These are phyloP conservation scores for Rhizopus sp. DNA, from an alignment of 371 early-diverging fungal genomes.

Conservation along the genomic window DNA sequence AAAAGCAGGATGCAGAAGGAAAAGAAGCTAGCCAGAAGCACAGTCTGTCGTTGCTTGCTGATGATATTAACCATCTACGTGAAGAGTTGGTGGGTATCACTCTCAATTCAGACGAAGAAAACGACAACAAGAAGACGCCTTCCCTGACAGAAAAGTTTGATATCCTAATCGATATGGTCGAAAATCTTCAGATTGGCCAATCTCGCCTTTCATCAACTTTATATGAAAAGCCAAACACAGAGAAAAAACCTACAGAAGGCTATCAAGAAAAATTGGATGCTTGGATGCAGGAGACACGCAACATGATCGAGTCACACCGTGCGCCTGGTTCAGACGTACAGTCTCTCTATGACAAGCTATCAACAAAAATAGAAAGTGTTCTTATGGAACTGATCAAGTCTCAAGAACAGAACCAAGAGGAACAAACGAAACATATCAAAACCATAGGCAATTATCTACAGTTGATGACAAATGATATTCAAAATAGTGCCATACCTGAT, in stretches of 20 bases:
- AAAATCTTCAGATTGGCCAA: constrained; percentile 38
- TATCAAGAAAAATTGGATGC: constrained; percentile 9
- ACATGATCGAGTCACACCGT: not conserved
- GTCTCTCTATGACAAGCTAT: constrained; percentile 15
- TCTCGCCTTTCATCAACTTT: constrained; percentile 22
- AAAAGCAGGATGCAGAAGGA: constrained; percentile 18
- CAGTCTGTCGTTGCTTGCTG: constrained; percentile 16
- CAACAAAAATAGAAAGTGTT: constrained; percentile 9
- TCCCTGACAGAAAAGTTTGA: constrained; percentile 42
- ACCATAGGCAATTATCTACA: constrained; percentile 41
- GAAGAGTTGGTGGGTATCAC: constrained; percentile 28
- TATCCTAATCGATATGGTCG: constrained; percentile 40
- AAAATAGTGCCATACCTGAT: constrained; percentile 38
- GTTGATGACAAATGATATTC: constrained; percentile 38
- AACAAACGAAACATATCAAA: constrained; percentile 39
- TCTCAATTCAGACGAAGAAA: constrained; percentile 3
- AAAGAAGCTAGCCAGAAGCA: constrained; percentile 18
- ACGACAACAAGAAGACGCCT: constrained; percentile 10
- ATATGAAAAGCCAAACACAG: not conserved
- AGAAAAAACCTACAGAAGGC: constrained; percentile 1
- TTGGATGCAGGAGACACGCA: constrained; percentile 18
- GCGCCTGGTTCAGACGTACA: not conserved
- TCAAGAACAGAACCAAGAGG: constrained; percentile 29
- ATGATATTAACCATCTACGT: constrained; percentile 22
- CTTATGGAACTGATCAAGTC: constrained; percentile 22